Evolutionary conservation across 345 rosid genomes (phyloP), one percentile per base, ranked within the genome.

Genomic region (Camelina neglecta): DNA sequence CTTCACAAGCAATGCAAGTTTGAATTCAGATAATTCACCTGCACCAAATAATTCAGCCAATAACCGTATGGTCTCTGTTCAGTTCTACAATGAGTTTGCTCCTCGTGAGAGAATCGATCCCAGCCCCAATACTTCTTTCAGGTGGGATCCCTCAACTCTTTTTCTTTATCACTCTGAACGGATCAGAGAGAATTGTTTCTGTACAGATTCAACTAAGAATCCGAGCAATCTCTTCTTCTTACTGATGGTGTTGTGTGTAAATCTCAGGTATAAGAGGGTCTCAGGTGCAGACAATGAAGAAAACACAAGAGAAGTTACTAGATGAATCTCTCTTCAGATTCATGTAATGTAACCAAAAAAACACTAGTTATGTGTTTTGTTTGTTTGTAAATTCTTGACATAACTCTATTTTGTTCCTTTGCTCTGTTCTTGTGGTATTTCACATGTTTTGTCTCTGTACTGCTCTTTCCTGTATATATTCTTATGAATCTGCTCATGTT

Each of bases 51-150:
- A 55, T 69, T 68, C 80, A 71, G 69, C 48, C 11, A 66, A 67
- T 24, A 73, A 45, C 62, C 75, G 72, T 54, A 44, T 79, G 79
- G 71, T 79, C 67, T 79, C 79, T 67, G 73, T 79, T 59, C 79
- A 79, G 9, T 63, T 79, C 29, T 79, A 64, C 75, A 79, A 64
- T 35, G 79, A 79, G 50, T 79, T 79, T 75, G 79, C 82, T 74
- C 79, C 82, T 39, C 75, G 64, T 8, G 79, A 79, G 44, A 69
- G 78, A 64, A 38, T 74, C 41, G 79, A 79, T 49, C 64, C 78
- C 29, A 73, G 68, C 24, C 79, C 75, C 1, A 54, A 39, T 60
- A 57, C 72, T 16, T 48, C 68, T 23, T 79, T 74, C 72, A 74
- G 82, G 75, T 79, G 54, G 62, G 49, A 36, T 51, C 23, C 26